Evolutionary conservation across 2,329 filamentous ascomycete species (phyloP), one percentile per base, ranked within the genome.

Genomic region (Colletotrichum melonis): DNA sequence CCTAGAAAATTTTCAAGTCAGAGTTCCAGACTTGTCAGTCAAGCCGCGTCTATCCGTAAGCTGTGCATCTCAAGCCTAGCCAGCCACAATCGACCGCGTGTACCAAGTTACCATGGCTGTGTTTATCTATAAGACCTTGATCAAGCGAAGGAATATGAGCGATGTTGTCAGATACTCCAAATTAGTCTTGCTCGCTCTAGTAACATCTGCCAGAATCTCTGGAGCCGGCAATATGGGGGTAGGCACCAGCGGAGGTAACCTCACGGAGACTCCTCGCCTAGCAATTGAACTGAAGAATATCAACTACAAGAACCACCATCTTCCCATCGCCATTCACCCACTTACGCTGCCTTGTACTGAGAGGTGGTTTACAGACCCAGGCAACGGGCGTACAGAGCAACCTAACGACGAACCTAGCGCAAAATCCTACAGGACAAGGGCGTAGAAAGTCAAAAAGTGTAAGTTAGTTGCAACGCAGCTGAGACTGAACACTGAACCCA

Each of bases 381-480:
- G 42, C 5, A 35, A 63, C 22, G 4, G 19, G 16, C 42, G 42
- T 49, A 49, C 42, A 49, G 19, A 8, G 8, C 7, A 49, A 11
- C 42, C 57, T n/a, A 69, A 32, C 52, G 16, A 14, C 26, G 64
- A 69, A 30, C 58, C 24, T 52, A 68, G 57, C 49, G 38, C 38
- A 63, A 67, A 69, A 24, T 58, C 52, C 24, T n/a, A 63, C n/a
- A 19, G 6, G 2, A 35, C n/a, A n/a, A 46, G 22, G 35, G 30
- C 24, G 26, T 24, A 19, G n/a, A 54, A 22, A 38, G 57, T 66
- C 22, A 49, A 24, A 69, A 69, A 65, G 22, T 28, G 14, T 69
- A 64, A 69, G 16, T 54, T 32, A 26, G 58, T n/a, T 64, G 69
- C 69, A 72, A 69, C 59, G 59, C 24, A 42, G 59, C 52, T 49